Evolutionary conservation across 257 asterid genomes (phyloP).

Genomic region (Ophiorrhiza pumila): DNA sequence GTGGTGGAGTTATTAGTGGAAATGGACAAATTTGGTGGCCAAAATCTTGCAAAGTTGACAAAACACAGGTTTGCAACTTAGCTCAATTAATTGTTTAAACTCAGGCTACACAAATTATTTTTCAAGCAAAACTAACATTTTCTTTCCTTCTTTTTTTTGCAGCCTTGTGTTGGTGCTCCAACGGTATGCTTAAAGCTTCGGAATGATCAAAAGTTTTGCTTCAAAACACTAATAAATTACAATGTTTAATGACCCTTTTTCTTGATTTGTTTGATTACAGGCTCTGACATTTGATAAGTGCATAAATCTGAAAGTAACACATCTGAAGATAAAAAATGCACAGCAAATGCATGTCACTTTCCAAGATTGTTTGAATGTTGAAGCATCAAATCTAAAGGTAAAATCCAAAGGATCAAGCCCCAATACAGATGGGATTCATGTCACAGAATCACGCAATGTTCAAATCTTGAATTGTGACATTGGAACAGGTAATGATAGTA

Average conservation of each 20-base stretch:
- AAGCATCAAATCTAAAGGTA: constrained; percentile 27
- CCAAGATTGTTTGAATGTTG: constrained; percentile 15
- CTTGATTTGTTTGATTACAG: constrained; percentile 28
- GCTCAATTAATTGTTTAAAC: background rate
- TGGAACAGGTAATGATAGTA: constrained; percentile 26
- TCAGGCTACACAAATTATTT: background rate
- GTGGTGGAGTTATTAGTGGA: constrained; percentile 80
- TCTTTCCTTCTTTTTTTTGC: constrained; percentile 5
- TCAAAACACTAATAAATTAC: no score
- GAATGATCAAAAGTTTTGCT: background rate
- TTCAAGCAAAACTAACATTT: background rate
- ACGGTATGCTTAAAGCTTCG: constrained; percentile 20
- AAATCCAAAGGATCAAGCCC: constrained; percentile 34
- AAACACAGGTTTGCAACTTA: constrained; percentile 38
- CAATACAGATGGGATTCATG: constrained; percentile 46
- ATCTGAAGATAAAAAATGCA: constrained; percentile 52
- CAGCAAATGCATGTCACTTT: constrained; percentile 59
- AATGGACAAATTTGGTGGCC: constrained; percentile 90
- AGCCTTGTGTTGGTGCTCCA: constrained; percentile 36
- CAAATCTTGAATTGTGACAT: constrained; percentile 22
- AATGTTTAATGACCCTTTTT: background rate
- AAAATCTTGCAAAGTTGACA: constrained; percentile 67
- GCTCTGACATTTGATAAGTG: constrained; percentile 63
- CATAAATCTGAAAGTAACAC: constrained; percentile 50
- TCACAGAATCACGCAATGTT: constrained; percentile 29